Evolutionary conservation across 176 grass and related monocot species (phyloP), one percentile per base, ranked within the genome.

Genomic region (Tuctoria greenei): DNA sequence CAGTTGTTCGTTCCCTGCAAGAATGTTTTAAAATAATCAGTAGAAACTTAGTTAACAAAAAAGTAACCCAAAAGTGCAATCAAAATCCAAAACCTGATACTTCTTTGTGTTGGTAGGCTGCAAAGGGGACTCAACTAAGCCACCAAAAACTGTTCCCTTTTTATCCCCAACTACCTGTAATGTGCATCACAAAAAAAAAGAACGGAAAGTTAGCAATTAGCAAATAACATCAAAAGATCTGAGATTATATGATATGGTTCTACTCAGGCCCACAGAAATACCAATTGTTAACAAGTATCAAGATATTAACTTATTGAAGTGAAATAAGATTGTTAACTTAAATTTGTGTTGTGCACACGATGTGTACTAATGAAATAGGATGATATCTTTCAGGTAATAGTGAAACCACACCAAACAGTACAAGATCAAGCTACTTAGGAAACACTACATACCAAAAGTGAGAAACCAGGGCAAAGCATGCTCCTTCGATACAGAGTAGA

Each of bases 401-500:
- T 56, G 34, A 78, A 66, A 70, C 5, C 52, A 17, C 66, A 65
- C 55, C 21, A 70, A 60, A 78, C 31, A 45, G 7, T 40, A 67
- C 51, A 69, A 8, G 43, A 62, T 31, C 21, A 65, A 86, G 71
- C 43, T 76, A 81, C 39, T 16, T 41, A 36, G 4, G n/a, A 69
- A 79, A 66, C 16, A 44, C 27, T 21, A 54, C 74, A 12, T 87
- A 98, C 95, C 84, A 98, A 74, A n/a, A 98, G 82, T 20, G 95
- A 92, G 78, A 77, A 98, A 69, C 95, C 91, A 77, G 91, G 95
- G 72, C 89, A 99, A 63, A 99, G 85, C 50, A 80, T 61, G 57
- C 95, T 99, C 81, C 91, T 99, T 69, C 95, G 92, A 56, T 99
- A 99, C 47, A 99, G 76, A 82, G 95, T 99, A 82, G 91, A 99